Evolutionary conservation across 2,329 filamentous ascomycete species (phyloP).

Genomic region (Thielaviopsis populi): DNA sequence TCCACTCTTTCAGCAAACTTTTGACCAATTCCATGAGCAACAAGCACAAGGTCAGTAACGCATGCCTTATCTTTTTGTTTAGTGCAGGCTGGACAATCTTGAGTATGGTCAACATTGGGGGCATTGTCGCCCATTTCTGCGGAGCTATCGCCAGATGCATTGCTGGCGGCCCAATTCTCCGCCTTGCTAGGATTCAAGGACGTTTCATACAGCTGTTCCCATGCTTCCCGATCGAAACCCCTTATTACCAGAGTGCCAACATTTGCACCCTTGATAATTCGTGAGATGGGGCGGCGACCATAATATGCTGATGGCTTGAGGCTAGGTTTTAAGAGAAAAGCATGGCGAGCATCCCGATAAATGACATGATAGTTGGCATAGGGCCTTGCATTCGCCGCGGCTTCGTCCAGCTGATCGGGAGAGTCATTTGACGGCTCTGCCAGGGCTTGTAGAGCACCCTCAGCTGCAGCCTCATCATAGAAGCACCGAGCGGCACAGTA

Average conservation of each 20-base stretch:
- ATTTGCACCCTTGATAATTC: slow-evolving; percentile 67
- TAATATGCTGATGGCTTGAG: slow-evolving; percentile 76
- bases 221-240: slow-evolving; percentile 65
- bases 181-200: slow-evolving; percentile 24
- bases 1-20: slow-evolving; percentile 90
- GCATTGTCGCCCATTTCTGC: slow-evolving; percentile 17
- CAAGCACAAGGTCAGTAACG: slow-evolving; percentile 75
- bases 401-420: slow-evolving; percentile 20
- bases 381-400: slow-evolving; percentile 33
- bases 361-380: slow-evolving; percentile 72
- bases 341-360: slow-evolving; percentile 61
- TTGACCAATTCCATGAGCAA: slow-evolving; percentile 92
- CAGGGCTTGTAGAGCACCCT: slow-evolving; percentile 27
- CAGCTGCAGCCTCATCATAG: slow-evolving; percentile 41
- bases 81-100: slow-evolving; percentile 42
- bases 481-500: slow-evolving; percentile 47
- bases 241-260: slow-evolving; percentile 80
- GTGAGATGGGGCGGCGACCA: slow-evolving; percentile 62
- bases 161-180: slow-evolving; percentile 21
- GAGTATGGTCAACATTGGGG: background rate
- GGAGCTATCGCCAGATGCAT: slow-evolving; percentile 21
- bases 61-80: slow-evolving; percentile 48
- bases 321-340: slow-evolving; percentile 75
- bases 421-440: background rate
- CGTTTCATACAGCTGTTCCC: slow-evolving; percentile 54